Evolutionary conservation across 2,329 filamentous ascomycete genomes (phyloP).

Genomic region (Plenodomus lindquistii): DNA sequence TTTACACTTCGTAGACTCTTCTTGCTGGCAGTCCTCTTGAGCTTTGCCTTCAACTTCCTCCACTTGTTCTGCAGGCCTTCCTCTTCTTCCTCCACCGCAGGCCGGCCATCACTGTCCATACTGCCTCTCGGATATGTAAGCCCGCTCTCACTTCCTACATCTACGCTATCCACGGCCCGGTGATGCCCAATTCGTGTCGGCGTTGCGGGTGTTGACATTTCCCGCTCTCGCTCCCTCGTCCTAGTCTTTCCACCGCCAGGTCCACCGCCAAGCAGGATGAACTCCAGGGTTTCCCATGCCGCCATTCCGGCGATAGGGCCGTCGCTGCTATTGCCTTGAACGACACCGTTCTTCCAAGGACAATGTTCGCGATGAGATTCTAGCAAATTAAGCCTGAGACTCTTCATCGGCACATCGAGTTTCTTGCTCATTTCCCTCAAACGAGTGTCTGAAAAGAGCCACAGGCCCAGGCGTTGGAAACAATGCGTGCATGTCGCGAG

Average conservation of each 20-base stretch:
- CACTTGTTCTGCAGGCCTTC: conserved; percentile 35
- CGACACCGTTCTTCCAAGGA: conserved; percentile 44
- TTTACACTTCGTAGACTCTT: conserved; percentile 40
- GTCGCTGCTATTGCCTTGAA: conserved; percentile 38
- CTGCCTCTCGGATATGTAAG: conserved; percentile 21
- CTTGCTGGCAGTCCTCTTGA: conserved; percentile 39
- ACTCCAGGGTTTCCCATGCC: conserved; percentile 42
- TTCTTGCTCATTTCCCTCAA: conserved; percentile 41
- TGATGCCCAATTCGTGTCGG: conserved; percentile 7
- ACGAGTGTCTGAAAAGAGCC: conserved; percentile 69
- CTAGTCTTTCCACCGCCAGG: not conserved
- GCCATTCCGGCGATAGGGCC: conserved; percentile 38
- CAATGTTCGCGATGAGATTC: conserved; percentile 47
- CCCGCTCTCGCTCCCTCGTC: conserved; percentile 8
- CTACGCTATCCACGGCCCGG: conserved; percentile 26
- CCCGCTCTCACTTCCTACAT: conserved; percentile 31
- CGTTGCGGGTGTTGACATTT: conserved; percentile 1
- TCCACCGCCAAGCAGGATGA: conserved; percentile 28
- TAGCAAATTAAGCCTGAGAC: conserved; percentile 41
- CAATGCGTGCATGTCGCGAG: conserved; percentile 83
- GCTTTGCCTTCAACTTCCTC: conserved; percentile 42
- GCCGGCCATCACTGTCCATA: conserved; percentile 22
- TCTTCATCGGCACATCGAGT: conserved; percentile 32
- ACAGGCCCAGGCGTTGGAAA: conserved; percentile 84
- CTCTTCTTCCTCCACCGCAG: conserved; percentile 15